Base-by-base conservation (phyloP, 768 basidiomycete species). In the Vararia minispora region DNA sequence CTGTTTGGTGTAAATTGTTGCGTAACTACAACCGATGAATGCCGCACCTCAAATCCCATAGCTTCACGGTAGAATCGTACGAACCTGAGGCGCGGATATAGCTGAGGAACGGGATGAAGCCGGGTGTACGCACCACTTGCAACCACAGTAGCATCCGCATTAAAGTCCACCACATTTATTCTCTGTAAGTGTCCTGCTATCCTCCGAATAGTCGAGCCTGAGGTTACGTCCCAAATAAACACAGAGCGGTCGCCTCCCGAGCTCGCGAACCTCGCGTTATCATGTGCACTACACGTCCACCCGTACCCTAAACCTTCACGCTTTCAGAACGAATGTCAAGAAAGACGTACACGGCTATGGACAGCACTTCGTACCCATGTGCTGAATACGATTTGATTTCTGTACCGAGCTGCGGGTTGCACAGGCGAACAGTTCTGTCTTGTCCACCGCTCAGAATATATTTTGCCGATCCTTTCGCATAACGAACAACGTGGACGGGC, bases 281-380 rank as follows among this genome's bases (percentile, higher is more conserved):
- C 94, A 48, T 89, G 79, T 29, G 89, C 74, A 28, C 87, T 94
- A 48, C 13, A 37, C n/a, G 21, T 17, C 37, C 28, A 23, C 14
- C 31, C 11, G 20, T 18, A 11, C 18, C 26, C 4, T 37, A 28
- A 44, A 28, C 23, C 8, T 34, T 31, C 29, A 16, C 23, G 28
- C 13, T 6, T 27, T 31, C 33, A 33, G 28, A 13, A 25, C 5
- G 13, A 5, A 35, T 28, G 40, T 17, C 46, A 28, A 25, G 14
- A 12, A 25, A 33, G 0, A 65, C 86, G 52, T 52, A 92, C 91
- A 95, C 82, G 33, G 84, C 71, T 34, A 99, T 64, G 2, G 87
- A 86, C 28, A 98, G 71, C 3, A 99, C 86, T 56, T 98, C 95
- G 56, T 97, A 94, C 21, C 90, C 94, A 57, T 98, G 94, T 7